phyloP scores from a whole-genome alignment of 768 basidiomycete genomes.

The Termitomyces sp. region DNA sequence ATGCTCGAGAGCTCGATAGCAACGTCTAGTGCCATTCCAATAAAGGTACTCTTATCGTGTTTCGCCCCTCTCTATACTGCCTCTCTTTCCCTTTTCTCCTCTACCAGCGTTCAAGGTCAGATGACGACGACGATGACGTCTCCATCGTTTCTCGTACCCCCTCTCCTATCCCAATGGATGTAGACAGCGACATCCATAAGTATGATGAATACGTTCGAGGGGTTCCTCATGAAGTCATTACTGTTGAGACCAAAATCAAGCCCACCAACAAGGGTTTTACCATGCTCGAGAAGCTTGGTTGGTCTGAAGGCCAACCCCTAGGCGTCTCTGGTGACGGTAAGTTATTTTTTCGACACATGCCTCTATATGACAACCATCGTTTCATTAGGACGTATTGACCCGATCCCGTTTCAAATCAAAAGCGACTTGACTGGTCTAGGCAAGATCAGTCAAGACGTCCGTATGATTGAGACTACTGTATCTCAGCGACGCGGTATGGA shows the following conservation, averaged over 20 bases:
- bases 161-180: constrained; percentile 62
- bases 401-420: constrained; percentile 78
- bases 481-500: constrained; percentile 76
- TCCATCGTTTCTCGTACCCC: constrained; percentile 74
- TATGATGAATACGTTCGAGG: constrained; percentile 62
- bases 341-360: constrained; percentile 5
- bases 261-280: constrained; percentile 76
- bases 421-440: constrained; percentile 76
- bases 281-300: constrained; percentile 77
- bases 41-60: constrained; percentile 67
- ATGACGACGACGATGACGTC: constrained; percentile 52
- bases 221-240: constrained; percentile 58
- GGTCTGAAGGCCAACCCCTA: constrained; percentile 74
- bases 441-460: constrained; percentile 71
- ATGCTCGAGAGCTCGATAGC: constrained; percentile 68
- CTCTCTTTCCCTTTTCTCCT: constrained; percentile 39
- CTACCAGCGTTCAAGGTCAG: constrained; percentile 60
- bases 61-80: constrained; percentile 48
- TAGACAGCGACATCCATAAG: constrained; percentile 42
- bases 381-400: constrained; percentile 67
- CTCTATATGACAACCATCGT: neutral
- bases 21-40: constrained; percentile 43
- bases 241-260: constrained; percentile 78
- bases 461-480: constrained; percentile 82
- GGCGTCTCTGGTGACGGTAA: constrained; percentile 74